Conservation (phyloP, 1,284 basidiomycete species). For the Puccinia horiana region DNA sequence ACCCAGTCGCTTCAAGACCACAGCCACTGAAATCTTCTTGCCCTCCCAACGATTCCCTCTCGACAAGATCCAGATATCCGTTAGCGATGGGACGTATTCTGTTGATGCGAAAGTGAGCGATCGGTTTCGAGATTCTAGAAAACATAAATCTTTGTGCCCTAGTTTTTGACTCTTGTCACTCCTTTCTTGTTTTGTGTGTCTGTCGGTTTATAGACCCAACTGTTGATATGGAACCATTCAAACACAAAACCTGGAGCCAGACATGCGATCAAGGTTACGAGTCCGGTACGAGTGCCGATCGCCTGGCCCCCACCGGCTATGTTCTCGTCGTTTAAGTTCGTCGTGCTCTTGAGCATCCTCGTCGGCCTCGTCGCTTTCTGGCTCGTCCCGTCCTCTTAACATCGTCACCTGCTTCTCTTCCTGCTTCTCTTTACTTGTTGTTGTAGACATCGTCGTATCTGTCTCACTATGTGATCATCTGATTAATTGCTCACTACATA, state of each 20-base stretch:
- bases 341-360: neutral
- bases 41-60: slow-evolving; percentile 51
- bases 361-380: neutral
- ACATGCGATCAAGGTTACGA: slow-evolving; percentile 14
- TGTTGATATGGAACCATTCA: slow-evolving; percentile 35
- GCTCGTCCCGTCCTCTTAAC: neutral
- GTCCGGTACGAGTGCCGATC: slow-evolving; percentile 1
- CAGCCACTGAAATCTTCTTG: slow-evolving; percentile 55
- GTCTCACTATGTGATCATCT: no score
- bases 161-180: neutral
- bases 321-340: neutral
- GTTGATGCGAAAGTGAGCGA: neutral
- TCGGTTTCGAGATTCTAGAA: no score
- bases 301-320: neutral
- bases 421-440: no score
- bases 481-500: no score
- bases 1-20: slow-evolving; percentile 21
- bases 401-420: neutral
- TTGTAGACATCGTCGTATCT: no score
- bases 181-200: no score
- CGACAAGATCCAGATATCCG: neutral
- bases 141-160: neutral
- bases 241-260: slow-evolving; percentile 14
- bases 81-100: slow-evolving; percentile 46
- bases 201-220: slow-evolving; percentile 8